Base-by-base conservation (phyloP, 2,329 filamentous ascomycete species). In the Stachybotrys echinatus region DNA sequence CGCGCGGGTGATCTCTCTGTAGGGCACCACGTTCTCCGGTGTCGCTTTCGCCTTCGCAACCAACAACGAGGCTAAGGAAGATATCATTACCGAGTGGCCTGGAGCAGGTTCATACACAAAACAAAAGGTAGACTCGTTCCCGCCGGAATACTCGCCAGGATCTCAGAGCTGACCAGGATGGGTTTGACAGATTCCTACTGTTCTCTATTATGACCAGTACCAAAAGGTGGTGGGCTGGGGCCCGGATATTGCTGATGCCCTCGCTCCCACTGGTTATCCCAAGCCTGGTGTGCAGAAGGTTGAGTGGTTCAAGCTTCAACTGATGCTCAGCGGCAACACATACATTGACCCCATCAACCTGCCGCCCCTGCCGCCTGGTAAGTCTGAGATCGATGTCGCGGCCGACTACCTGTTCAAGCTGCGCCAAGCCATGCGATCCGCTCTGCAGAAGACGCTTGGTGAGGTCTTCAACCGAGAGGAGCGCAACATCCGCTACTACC, bases 141-240 rank as follows among this genome's bases (percentile, higher is more conserved):
- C n/a, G n/a, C 31, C 37, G 19, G 23, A 34, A 34, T 10, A 3
- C 14, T 34, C 2, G 3, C 10, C 23, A 45, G 19, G 23, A 14
- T 31, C 44, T 4, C 23, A 50, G 27, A 19, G 12, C 23, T 23
- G 34, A 43, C n/a, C 5, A 21, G 17, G 56, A 49, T n/a, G 22
- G 27, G n/a, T n/a, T n/a, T 20, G 20, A 23, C 63, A 95, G 94
- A 97, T 99, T 61, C 94, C 94, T 17, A 97, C 94, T 14, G 94
- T 99, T n/a, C 82, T 99, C 53, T 99, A 99, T 76, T 99, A 99
- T 67, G 94, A 99, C 67, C 92, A 97, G 72, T 96, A 96, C 70
- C 94, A 99, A 66, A 96, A 97, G 71, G 94, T 99, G 45, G 94
- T 97, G n/a, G 94, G 94, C 61, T 99, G 94, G 94, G 94, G 94